These are phyloP conservation scores for Pinus taeda DNA, from an alignment of 75 land plant genomes.

Conservation along the genomic window DNA sequence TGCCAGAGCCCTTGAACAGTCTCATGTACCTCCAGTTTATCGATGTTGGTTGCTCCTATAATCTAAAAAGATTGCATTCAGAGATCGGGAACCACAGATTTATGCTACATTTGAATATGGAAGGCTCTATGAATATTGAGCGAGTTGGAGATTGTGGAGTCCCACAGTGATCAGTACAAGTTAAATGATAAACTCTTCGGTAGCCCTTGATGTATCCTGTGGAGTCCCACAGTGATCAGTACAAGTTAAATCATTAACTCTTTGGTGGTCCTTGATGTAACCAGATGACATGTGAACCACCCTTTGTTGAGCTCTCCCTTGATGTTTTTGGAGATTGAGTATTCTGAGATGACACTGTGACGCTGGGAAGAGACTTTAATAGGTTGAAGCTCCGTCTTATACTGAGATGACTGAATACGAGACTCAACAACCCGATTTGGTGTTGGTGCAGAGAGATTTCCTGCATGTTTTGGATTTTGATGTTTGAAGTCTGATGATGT, in stretches of 20 bases:
- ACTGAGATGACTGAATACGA: not conserved
- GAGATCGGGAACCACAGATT: not conserved
- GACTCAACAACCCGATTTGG: not conserved
- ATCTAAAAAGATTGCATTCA: not conserved
- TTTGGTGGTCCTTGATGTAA: too few species aligned
- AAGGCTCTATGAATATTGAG: not conserved
- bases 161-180: too few species aligned
- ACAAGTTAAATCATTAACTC: too few species aligned
- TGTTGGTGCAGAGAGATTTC: not conserved
- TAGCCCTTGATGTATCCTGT: too few species aligned
- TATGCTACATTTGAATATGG: not conserved
- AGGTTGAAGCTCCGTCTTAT: not conserved
- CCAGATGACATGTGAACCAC: conserved; percentile 39
- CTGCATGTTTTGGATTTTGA: not conserved
- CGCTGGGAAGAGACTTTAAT: conserved; percentile 7
- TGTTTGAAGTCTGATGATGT: conserved; percentile 4
- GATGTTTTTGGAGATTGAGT: conserved; percentile 15
- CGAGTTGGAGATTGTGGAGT: too few species aligned
- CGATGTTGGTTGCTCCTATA: not conserved
- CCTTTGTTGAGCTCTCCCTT: conserved; percentile 11
- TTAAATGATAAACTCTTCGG: too few species aligned
- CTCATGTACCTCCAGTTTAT: not conserved
- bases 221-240: too few species aligned
- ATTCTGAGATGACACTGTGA: not conserved
- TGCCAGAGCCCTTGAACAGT: not conserved